Conservation (phyloP, 352 stramenopile genomes). For the Peronospora tabacina region DNA sequence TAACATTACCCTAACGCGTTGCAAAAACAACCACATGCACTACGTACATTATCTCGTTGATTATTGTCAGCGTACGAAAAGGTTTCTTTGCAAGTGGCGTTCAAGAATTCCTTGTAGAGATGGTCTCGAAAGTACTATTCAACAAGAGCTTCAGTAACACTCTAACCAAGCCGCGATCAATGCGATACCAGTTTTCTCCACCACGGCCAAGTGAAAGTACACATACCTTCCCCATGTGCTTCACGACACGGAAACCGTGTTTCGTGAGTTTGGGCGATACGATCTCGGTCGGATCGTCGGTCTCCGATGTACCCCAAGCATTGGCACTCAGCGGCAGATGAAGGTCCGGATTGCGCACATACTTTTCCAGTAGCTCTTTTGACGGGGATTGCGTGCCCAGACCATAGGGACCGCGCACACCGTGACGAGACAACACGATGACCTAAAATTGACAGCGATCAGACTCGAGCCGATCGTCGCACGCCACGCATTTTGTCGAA, state of each 20-base stretch:
- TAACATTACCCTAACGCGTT: not conserved
- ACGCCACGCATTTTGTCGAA: constrained; percentile 6
- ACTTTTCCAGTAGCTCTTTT: constrained; percentile 45
- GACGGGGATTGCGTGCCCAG: constrained; percentile 42
- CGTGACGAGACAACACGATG: constrained; percentile 62
- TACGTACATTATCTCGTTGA: constrained; percentile 60
- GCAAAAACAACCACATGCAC: not conserved
- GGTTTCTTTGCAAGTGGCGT: constrained; percentile 43
- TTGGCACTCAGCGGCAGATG: constrained; percentile 43
- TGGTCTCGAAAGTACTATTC: constrained; percentile 62
- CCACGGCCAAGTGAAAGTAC: not conserved
- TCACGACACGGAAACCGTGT: constrained; percentile 53
- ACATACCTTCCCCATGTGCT: constrained; percentile 56
- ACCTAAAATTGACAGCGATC: constrained; percentile 26
- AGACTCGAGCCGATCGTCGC: constrained; percentile 6
- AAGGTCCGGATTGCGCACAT: constrained; percentile 53
- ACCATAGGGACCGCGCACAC: constrained; percentile 66
- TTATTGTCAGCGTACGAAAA: constrained; percentile 70
- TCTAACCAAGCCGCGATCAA: too few relatives aligned
- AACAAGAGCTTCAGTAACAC: too few relatives aligned
- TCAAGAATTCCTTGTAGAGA: constrained; percentile 54
- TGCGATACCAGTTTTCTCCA: not conserved
- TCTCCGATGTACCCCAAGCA: constrained; percentile 62
- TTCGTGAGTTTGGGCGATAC: constrained; percentile 77
- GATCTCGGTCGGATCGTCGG: constrained; percentile 47